Conservation (phyloP, 169 alveolate species). For the Cyclospora cayetanensis region DNA sequence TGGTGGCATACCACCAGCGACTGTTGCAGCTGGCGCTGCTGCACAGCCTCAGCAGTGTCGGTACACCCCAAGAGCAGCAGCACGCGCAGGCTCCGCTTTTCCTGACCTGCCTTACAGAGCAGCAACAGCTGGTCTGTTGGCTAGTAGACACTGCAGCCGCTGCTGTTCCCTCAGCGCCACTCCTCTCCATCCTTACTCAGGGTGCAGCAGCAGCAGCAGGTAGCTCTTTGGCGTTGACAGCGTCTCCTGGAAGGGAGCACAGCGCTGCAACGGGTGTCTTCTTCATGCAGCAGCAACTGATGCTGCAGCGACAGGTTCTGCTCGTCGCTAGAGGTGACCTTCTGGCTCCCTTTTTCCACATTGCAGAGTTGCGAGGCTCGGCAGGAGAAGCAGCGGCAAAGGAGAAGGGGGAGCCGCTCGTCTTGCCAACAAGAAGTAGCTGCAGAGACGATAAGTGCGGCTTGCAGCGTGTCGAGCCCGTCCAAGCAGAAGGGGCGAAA, state of each 20-base stretch:
- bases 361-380: neutral
- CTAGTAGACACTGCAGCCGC: constrained; percentile 8
- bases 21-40: constrained; percentile 31
- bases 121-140: constrained; percentile 34
- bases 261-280: neutral
- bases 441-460: neutral
- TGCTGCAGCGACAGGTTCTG: constrained; percentile 32
- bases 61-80: neutral
- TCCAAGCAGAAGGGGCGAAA: neutral
- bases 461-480: neutral
- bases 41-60: neutral
- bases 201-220: constrained; percentile 9
- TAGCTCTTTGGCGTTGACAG: too few species aligned
- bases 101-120: neutral
- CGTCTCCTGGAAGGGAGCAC: too few species aligned
- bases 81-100: neutral
- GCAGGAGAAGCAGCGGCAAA: constrained; percentile 59
- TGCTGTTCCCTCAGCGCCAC: neutral
- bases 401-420: neutral
- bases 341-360: neutral
- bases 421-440: neutral
- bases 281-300: neutral
- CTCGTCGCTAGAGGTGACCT: neutral
- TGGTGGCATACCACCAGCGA: constrained; percentile 26
- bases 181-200: neutral